Base-by-base conservation (phyloP, 768 basidiomycete genomes). In the Dacryopinax spathularia region DNA sequence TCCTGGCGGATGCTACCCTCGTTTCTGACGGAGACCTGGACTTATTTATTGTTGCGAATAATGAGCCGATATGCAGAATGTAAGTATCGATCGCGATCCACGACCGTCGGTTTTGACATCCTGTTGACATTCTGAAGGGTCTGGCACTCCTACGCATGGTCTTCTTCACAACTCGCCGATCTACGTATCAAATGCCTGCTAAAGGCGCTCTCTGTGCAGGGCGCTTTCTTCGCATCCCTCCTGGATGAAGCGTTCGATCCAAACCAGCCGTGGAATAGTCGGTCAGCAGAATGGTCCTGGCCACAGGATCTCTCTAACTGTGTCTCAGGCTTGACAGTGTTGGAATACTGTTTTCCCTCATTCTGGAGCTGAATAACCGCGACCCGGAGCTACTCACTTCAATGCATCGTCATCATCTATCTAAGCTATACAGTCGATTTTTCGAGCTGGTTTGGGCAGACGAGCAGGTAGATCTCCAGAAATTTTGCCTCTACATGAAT, bases 121-220 rank as follows among this genome's bases (percentile, higher is more conserved):
- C n/a, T n/a, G n/a, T n/a, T n/a, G n/a, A n/a, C n/a, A n/a, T n/a
- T n/a, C n/a, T n/a, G n/a, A 64, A 90, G 88, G 69, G 77, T 80
- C 25, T 89, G 88, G 87, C 77, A 79, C 48, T 79, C 85, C 64
- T 89, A 88, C 70, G 77, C 59, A 77, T 84, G n/a, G 83, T 86
- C 66, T 70, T 72, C 2, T 77, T 78, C 15, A 22, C 81, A 81
- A n/a, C 72, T 88, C 10, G 79, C 80, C 9, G 71, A 75, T 35
- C 75, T 84, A 25, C 79, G 87, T 41, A 79, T 81, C 3, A 73
- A 77, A 9, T 76, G 88, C 39, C 72, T 90, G 1, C 69, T 87
- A 33, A 80, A 85, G 36, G 74, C 79, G 13, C 73, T 88, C 22
- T 79, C 82, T 0, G 83, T 88, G 6, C 86, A 88, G 68, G 65